A percentile compares a stretch with the other conserved stretches of the same genome.
Conservation (phyloP, 495 filamentous ascomycete genomes). For the Hypoxylon rickii region DNA sequence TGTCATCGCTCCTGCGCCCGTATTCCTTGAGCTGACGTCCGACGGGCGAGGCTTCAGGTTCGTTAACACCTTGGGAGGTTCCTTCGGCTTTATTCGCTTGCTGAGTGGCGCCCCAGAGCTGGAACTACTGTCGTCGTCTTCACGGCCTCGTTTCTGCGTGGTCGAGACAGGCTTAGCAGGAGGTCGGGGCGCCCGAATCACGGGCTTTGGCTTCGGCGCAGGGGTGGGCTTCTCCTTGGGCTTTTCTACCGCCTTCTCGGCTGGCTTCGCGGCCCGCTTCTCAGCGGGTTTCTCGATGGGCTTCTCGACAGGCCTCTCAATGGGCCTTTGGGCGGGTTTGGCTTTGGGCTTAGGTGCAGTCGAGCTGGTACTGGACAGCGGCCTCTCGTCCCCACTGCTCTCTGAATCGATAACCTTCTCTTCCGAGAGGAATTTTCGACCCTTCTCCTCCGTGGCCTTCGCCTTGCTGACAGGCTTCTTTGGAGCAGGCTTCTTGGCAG, state of each 20-base stretch:
- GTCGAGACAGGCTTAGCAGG: conserved; percentile 35
- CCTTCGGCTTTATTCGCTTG: conserved; percentile 53
- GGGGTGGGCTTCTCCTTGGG: conserved; percentile 38
- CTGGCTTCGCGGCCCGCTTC: conserved; percentile 30
- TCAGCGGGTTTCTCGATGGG: conserved; percentile 43
- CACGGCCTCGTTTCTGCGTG: conserved; percentile 44
- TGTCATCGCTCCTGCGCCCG: conserved; percentile 29
- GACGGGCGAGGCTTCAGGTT: conserved; percentile 46
- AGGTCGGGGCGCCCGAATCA: conserved; percentile 33
- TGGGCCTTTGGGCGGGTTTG: too few species aligned
- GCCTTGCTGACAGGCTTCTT: conserved; percentile 56
- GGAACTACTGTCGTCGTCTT: conserved; percentile 57
- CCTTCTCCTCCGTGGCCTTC: conserved; percentile 36
- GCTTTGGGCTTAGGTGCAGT: conserved; percentile 26
- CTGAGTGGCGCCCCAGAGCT: conserved; percentile 56
- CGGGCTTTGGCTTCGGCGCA: conserved; percentile 35
- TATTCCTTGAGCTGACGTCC: conserved; percentile 50
- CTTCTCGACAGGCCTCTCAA: conserved; percentile 16
- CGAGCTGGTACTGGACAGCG: conserved; percentile 42
- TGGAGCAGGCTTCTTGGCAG: conserved; percentile 35
- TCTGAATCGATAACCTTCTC: conserved; percentile 80
- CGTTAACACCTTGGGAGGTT: conserved; percentile 34
- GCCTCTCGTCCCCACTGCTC: conserved; percentile 61
- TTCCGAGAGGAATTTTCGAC: conserved; percentile 55
- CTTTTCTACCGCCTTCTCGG: conserved; percentile 41